A percentile compares a stretch with the other conserved stretches of the same genome.
phyloP scores from a whole-genome alignment of 495 filamentous ascomycete species.

The Margaritispora aquatica region DNA sequence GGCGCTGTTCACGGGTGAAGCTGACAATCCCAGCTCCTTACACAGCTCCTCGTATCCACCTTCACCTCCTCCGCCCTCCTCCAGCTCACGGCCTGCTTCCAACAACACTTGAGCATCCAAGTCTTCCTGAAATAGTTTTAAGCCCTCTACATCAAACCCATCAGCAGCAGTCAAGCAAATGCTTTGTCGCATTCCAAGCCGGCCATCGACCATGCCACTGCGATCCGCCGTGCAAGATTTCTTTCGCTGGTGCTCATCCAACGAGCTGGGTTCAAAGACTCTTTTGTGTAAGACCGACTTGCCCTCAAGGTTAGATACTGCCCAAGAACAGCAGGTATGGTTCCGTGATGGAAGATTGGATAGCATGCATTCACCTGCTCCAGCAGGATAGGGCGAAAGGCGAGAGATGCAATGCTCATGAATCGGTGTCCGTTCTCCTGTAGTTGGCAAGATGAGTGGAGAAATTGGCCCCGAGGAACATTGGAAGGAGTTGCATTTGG shows the following conservation, averaged over 20 bases:
- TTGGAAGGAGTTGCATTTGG: constrained; percentile 8
- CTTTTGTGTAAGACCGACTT: background rate
- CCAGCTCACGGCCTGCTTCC: background rate
- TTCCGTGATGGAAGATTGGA: background rate
- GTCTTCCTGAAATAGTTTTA: background rate
- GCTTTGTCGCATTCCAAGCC: background rate
- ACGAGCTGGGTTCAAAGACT: background rate
- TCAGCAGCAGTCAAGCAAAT: background rate
- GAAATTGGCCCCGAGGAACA: too few relatives aligned
- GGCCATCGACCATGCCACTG: background rate
- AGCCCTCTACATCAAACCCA: background rate
- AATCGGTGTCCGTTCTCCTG: background rate
- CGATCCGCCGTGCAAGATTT: background rate
- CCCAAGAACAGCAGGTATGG: constrained; percentile 14
- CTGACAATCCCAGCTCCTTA: too few relatives aligned
- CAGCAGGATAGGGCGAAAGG: background rate
- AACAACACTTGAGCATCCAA: background rate
- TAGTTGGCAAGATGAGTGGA: background rate
- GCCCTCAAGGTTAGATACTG: background rate
- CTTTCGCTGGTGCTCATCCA: background rate
- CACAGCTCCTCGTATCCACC: background rate
- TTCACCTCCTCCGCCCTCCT: background rate
- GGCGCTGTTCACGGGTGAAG: too few relatives aligned
- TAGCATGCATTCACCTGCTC: constrained; percentile 6
- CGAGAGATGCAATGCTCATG: constrained; percentile 18